These are phyloP conservation scores for Amanita rimosa DNA, from an alignment of 768 basidiomycete species.

Conservation along the genomic window DNA sequence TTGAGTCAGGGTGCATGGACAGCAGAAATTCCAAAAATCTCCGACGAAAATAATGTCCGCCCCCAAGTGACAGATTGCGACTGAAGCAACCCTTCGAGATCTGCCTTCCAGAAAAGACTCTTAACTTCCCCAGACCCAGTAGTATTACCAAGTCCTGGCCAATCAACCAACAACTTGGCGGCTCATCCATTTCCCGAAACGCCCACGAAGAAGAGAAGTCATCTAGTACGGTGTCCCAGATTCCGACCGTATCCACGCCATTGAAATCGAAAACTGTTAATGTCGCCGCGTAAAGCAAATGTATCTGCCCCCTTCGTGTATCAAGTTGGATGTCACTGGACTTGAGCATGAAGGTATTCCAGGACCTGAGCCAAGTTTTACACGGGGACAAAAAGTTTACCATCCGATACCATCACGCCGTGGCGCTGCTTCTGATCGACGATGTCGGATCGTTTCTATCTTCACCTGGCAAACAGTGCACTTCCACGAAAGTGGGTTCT, in stretches of 20 bases:
- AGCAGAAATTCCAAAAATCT: constrained; percentile 4
- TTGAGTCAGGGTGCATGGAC: constrained; percentile 20
- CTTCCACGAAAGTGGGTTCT: neutral
- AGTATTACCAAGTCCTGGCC: neutral
- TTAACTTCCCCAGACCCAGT: neutral
- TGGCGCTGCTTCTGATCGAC: neutral
- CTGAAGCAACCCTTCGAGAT: constrained; percentile 8
- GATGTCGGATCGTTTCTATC: neutral
- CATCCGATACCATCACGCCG: no score
- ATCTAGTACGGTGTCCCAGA: neutral
- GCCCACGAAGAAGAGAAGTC: constrained; percentile 8
- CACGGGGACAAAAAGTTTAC: neutral
- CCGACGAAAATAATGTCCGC: neutral
- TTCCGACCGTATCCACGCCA: constrained; percentile 1
- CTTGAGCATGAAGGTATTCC: neutral
- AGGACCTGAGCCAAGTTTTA: constrained; percentile 1
- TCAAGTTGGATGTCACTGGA: neutral
- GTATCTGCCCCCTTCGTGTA: constrained; percentile 1
- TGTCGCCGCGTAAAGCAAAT: constrained; percentile 7
- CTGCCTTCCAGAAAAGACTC: constrained; percentile 8
- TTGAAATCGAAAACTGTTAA: constrained; percentile 9
- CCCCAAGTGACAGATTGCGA: constrained; percentile 6
- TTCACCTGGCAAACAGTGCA: neutral
- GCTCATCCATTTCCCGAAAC: constrained; percentile 7
- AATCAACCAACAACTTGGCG: neutral